phyloP scores from a whole-genome alignment of 2,329 filamentous ascomycete genomes.

The Clonostachys rhizophaga region DNA sequence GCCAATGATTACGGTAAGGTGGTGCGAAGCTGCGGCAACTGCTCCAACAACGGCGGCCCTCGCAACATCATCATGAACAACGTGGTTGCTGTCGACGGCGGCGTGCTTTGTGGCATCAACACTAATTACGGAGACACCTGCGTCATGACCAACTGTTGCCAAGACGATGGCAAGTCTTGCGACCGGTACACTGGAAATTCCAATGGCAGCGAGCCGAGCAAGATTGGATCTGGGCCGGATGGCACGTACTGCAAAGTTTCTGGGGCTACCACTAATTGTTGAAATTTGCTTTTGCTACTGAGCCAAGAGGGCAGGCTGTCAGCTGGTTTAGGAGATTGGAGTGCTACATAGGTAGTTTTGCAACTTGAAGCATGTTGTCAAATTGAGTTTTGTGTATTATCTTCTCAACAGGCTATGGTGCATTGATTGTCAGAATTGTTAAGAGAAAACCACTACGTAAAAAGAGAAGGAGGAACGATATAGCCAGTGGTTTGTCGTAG shows the following conservation, averaged over 20 bases:
- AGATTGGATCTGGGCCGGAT: constrained; percentile 28
- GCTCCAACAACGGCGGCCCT: constrained; percentile 24
- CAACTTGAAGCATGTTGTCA: too few species aligned
- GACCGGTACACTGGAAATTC: constrained; percentile 23
- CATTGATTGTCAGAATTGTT: too few species aligned
- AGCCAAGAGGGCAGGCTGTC: too few species aligned
- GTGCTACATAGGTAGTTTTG: too few species aligned
- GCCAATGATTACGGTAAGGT: constrained; percentile 41
- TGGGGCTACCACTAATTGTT: constrained; percentile 1
- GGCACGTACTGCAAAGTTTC: constrained; percentile 8
- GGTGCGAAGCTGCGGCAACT: constrained; percentile 42
- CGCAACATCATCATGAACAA: constrained; percentile 8
- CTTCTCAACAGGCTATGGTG: too few species aligned
- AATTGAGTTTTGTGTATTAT: too few species aligned
- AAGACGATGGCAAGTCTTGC: constrained; percentile 4
- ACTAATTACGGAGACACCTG: constrained; percentile 20
- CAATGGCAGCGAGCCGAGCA: constrained; percentile 24
- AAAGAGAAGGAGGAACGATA: too few species aligned
- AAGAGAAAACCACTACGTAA: too few species aligned
- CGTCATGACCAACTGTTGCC: constrained; percentile 5
- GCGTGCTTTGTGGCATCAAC: constrained; percentile 27
- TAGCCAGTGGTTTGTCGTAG: too few species aligned
- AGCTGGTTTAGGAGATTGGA: too few species aligned
- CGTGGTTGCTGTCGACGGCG: constrained; percentile 26
- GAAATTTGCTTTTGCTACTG: neutral